Percentiles rank a stretch among this genome's conserved stretches.
These are phyloP conservation scores for Diplotaxis tenuifolia DNA, from an alignment of 345 rosid genomes.

Conservation along the genomic window DNA sequence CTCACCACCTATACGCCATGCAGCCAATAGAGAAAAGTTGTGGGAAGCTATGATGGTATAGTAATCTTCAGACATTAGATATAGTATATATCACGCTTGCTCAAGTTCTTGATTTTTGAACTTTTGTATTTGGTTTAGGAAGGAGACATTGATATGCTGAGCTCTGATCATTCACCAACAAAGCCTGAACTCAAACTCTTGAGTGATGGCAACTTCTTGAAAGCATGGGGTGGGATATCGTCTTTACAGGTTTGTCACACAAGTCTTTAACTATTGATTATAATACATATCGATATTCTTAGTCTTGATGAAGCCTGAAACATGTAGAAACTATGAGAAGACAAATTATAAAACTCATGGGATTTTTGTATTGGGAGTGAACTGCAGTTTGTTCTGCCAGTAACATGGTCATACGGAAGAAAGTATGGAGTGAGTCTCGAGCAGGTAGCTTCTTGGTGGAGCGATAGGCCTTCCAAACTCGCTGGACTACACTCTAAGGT, in stretches of 20 bases:
- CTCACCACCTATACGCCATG: slow-evolving; percentile 86
- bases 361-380: slow-evolving; percentile 36
- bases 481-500: slow-evolving; percentile 72
- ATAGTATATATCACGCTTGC: too few species aligned
- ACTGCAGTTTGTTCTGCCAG: slow-evolving; percentile 87
- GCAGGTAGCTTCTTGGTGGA: slow-evolving; percentile 81
- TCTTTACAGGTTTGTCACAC: slow-evolving; percentile 87
- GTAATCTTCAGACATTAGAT: background rate
- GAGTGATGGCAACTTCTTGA: slow-evolving; percentile 75
- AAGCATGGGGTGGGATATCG: slow-evolving; percentile 98
- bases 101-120: slow-evolving; percentile 7
- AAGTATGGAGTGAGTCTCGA: slow-evolving; percentile 71
- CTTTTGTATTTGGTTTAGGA: slow-evolving; percentile 45
- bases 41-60: slow-evolving; percentile 91
- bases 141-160: slow-evolving; percentile 83
- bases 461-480: slow-evolving; percentile 89
- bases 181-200: slow-evolving; percentile 74
- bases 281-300: background rate
- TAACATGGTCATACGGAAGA: slow-evolving; percentile 82
- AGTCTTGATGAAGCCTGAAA: slow-evolving; percentile 5
- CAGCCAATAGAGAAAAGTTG: slow-evolving; percentile 67
- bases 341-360: slow-evolving; percentile 19
- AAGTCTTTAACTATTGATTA: slow-evolving; percentile 41
- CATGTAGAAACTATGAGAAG: slow-evolving; percentile 16
- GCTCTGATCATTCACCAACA: slow-evolving; percentile 98